Percentiles rank a stretch among this genome's conserved stretches.
Conservation (phyloP, 2,329 filamentous ascomycete species). For the Helotiales sp. region DNA sequence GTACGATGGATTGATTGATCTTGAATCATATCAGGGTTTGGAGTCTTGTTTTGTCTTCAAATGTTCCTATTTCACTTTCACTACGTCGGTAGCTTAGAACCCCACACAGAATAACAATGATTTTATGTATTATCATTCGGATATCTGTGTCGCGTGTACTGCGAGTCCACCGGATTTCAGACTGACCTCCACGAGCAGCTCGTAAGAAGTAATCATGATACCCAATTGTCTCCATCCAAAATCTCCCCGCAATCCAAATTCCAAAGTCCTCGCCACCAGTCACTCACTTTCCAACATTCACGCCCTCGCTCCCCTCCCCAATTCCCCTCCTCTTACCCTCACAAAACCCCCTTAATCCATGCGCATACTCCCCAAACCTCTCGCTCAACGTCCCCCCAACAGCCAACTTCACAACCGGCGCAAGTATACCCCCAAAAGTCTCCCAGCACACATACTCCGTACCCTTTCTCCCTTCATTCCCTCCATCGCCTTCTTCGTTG, state of each 20-base stretch:
- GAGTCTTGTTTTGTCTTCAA: background rate
- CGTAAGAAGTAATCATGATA: background rate
- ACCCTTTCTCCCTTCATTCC: conserved; percentile 37
- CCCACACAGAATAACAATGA: background rate
- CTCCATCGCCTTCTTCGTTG: conserved; percentile 31
- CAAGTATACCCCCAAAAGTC: conserved; percentile 51
- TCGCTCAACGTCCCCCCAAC: conserved; percentile 44
- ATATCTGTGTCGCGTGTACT: background rate
- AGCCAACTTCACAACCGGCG: conserved; percentile 43
- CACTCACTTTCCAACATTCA: background rate
- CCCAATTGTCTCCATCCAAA: background rate
- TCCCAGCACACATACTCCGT: conserved; percentile 52
- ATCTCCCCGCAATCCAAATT: background rate
- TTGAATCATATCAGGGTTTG: conserved; percentile 11
- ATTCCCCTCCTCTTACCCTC: conserved; percentile 15
- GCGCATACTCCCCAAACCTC: conserved; percentile 48
- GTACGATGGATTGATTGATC: conserved; percentile 11
- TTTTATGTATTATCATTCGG: background rate
- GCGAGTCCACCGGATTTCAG: background rate
- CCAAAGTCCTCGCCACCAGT: background rate
- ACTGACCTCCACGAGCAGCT: background rate
- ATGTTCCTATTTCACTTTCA: background rate
- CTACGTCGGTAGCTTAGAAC: background rate
- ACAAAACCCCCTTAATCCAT: conserved; percentile 46
- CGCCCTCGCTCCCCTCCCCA: background rate